Evolutionary conservation across 345 rosid genomes (phyloP).

Genomic region (Populus deltoides): DNA sequence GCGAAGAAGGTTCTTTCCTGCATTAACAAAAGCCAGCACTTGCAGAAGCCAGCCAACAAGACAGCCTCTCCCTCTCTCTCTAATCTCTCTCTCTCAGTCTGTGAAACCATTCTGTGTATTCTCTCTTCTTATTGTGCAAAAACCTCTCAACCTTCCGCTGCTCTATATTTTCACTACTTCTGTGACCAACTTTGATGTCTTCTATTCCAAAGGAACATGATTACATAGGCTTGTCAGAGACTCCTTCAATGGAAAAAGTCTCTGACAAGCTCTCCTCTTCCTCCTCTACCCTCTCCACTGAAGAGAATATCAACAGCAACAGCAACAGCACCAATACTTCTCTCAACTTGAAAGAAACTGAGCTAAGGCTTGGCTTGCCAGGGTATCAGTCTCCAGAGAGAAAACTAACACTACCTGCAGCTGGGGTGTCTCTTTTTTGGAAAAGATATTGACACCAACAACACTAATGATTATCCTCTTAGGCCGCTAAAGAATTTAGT

Average conservation of each 20-base stretch:
- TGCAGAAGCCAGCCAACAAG: background rate
- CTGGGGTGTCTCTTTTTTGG: constrained; percentile 56
- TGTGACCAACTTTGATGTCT: constrained; percentile 39
- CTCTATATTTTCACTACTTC: background rate
- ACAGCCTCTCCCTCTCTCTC: background rate
- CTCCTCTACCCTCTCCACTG: constrained; percentile 29
- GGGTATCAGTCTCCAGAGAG: constrained; percentile 58
- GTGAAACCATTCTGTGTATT: background rate
- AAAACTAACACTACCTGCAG: constrained; percentile 27
- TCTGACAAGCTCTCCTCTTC: constrained; percentile 40
- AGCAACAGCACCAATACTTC: constrained; percentile 12
- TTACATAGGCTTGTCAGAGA: constrained; percentile 59
- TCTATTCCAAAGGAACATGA: constrained; percentile 50
- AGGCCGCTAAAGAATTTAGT: constrained; percentile 40
- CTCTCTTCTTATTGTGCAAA: background rate
- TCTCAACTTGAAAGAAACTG: constrained; percentile 58
- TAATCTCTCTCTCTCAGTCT: background rate
- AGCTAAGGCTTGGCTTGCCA: constrained; percentile 68
- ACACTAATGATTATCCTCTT: constrained; percentile 22
- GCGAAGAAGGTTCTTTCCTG: constrained; percentile 50
- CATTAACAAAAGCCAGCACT: constrained; percentile 35
- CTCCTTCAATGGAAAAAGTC: constrained; percentile 42
- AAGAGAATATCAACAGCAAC: constrained; percentile 14
- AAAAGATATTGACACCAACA: constrained; percentile 40
- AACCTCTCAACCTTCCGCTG: background rate